Conservation (phyloP, 257 asterid genomes). For the Osmanthus fragrans region DNA sequence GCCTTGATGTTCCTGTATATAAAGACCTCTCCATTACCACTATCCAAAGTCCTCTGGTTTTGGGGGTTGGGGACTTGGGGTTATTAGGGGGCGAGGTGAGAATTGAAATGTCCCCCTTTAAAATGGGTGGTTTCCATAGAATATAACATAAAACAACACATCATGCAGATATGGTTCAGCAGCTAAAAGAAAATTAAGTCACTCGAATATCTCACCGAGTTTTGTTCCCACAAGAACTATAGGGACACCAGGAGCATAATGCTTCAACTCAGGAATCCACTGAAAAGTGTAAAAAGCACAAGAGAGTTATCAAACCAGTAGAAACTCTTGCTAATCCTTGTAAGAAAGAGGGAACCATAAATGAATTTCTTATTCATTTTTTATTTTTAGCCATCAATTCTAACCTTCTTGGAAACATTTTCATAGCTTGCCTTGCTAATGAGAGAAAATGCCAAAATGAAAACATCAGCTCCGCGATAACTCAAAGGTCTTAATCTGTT, state of each 20-base stretch:
- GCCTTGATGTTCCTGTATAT: background rate
- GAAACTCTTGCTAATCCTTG: slow-evolving; percentile 1
- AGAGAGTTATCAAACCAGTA: slow-evolving; percentile 7
- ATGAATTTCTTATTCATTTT: background rate
- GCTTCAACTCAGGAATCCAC: slow-evolving; percentile 89
- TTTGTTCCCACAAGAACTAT: slow-evolving; percentile 81
- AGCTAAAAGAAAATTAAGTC: slow-evolving; percentile 1
- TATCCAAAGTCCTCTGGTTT: background rate
- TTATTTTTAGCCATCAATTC: background rate
- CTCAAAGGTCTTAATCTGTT: slow-evolving; percentile 77
- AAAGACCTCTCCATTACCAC: background rate
- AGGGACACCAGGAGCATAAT: slow-evolving; percentile 78
- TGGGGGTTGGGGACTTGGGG: background rate
- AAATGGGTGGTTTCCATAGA: background rate
- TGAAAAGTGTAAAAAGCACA: slow-evolving; percentile 29
- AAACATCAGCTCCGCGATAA: slow-evolving; percentile 84
- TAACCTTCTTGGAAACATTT: slow-evolving; percentile 73
- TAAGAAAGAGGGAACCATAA: slow-evolving; percentile 6
- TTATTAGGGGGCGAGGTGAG: background rate
- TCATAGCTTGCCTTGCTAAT: slow-evolving; percentile 83
- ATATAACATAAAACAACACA: background rate
- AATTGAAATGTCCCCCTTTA: background rate
- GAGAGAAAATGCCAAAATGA: slow-evolving; percentile 73
- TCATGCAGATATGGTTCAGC: background rate
- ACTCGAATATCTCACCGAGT: slow-evolving; percentile 54